Base-by-base conservation (phyloP, 1,139 yeast genomes). In the Pichia cactophila region DNA sequence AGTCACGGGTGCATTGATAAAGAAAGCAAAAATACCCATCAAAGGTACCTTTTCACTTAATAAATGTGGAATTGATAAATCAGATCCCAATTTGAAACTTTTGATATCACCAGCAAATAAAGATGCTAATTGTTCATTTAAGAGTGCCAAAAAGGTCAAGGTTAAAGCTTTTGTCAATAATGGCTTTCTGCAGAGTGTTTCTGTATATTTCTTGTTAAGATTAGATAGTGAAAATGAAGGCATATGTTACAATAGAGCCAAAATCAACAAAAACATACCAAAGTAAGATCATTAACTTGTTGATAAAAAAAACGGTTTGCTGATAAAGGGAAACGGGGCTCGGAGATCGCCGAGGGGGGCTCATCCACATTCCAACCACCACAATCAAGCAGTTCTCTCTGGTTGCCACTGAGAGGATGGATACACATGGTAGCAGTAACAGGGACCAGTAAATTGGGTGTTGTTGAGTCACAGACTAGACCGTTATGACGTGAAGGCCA, bases 11-110 rank as follows among this genome's bases (percentile, higher is more conserved):
- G 95, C 86, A 31, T 81, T 76, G 29, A 88, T 73, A 23, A 77
- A 65, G 44, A 81, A 73, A 0, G 95, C 95, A 63, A 83, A 88
- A 7, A 85, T 60, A 8, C 86, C 81, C 87, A 88, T 83, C 53
- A 77, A 73, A 33, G 79, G 69, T 48, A 82, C 76, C 57, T 81
- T 78, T 17, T 67, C 61, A 48, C 75, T 71, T 43, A 74, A 56
- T 7, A 73, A 68, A 55, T 75, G 78, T 29, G 68, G 69, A 33
- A 71, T 43, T 14, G 53, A 56, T 26, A 61, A 20, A 11, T 51
- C 52, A 5, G 9, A 11, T 26, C 46, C 43, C 33, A 55, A 8
- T 11, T 53, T 48, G 29, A 46, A 26, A 12, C 51, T 28, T 52
- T 66, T 49, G 11, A 64, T 29, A 51, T 54, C 62, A 42, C 73